phyloP scores from a whole-genome alignment of 208 protist species.

The Leishmania arabica region DNA sequence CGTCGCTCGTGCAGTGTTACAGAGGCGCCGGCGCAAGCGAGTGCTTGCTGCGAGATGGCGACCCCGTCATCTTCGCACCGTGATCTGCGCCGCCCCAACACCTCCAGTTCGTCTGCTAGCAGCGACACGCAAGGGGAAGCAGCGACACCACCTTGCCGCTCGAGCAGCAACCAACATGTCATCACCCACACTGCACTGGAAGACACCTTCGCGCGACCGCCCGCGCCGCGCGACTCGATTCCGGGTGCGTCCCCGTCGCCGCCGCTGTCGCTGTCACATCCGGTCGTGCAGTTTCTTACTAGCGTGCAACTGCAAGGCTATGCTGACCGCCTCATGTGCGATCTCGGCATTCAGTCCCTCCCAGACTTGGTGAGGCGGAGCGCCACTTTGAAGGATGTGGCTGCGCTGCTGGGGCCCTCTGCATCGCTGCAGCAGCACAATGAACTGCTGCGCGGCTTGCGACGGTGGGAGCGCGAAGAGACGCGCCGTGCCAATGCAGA shows the following conservation, averaged over 20 bases:
- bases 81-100: neutral
- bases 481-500: constrained; percentile 11
- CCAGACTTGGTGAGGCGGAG: constrained; percentile 41
- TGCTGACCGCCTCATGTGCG: constrained; percentile 42
- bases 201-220: neutral
- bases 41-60: neutral
- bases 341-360: constrained; percentile 41
- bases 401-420: constrained; percentile 47
- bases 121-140: constrained; percentile 18
- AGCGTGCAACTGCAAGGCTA: constrained; percentile 79
- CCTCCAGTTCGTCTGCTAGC: neutral
- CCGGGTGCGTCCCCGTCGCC: neutral
- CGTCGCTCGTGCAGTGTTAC: neutral
- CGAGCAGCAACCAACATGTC: neutral
- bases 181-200: neutral
- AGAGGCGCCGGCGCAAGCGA: neutral
- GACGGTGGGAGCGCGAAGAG: constrained; percentile 37
- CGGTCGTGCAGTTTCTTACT: constrained; percentile 79
- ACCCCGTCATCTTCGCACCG: neutral
- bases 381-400: constrained; percentile 39
- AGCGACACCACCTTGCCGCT: constrained; percentile 6
- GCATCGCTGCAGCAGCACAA: constrained; percentile 64
- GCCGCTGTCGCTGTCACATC: constrained; percentile 42
- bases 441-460: constrained; percentile 64
- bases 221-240: neutral